Evolutionary conservation across 176 grass and related monocot species (phyloP), one percentile per base, ranked within the genome.

Genomic region (Oropetium thomaeum): DNA sequence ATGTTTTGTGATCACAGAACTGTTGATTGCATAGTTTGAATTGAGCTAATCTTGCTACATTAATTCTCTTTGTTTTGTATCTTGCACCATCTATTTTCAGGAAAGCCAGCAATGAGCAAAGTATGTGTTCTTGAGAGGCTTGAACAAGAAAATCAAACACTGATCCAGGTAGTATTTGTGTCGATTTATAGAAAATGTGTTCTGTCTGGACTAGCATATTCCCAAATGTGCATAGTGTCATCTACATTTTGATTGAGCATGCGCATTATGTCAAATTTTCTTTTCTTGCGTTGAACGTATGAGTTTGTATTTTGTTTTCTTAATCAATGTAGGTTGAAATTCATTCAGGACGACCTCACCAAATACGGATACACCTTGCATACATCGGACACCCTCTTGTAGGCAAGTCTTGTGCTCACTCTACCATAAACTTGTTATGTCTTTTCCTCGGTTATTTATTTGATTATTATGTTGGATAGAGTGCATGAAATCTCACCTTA

Each of bases 301-400:
- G 64, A 10, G 31, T 77, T 34, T 74, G 15, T 74, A 39, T 75
- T 54, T 71, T 14, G 47, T 69, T 43, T 73, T 14, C 33, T 86
- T 43, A 45, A 78, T 76, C 64, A 62, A 66, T 84, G 71, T 70
- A 92, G 95, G 88, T 98, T 26, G 81, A 98, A 58, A 98, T 98
- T 39, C 84, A 93, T 85, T 92, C 91, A 75, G 95, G 95, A 69
- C 81, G 88, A 35, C 91, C 89, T 29, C 91, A 92, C 57, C 91
- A 98, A 89, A 98, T 98, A 43, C 73, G 84, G 9, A 98, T 98
- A 73, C 91, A 98, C 52, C 79, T 98, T 81, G 81, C 88, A 74
- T 93, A 81, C 60, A 78, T 86, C 70, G 88, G 95, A 16, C 88
- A 93, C 82, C 88, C 91, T 71, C 95, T 98, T 87, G 77, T 93